A percentile compares a stretch with the other conserved stretches of the same genome.
Conservation (phyloP, 768 basidiomycete genomes). For the Tephrocybe sp. region DNA sequence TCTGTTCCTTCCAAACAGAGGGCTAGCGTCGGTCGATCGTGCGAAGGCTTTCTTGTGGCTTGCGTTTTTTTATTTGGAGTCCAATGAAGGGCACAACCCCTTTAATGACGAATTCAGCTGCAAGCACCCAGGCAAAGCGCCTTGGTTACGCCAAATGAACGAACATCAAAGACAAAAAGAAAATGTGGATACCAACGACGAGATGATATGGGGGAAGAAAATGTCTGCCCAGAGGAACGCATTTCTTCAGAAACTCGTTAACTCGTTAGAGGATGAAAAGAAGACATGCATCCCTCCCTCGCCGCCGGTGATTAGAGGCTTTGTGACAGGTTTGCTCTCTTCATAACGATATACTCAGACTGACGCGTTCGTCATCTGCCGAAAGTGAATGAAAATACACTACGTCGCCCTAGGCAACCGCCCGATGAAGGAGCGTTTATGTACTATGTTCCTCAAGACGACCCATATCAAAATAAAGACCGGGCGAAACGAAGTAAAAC, state of each 20-base stretch:
- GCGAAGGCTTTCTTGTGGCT: constrained; percentile 83
- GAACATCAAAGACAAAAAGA: constrained; percentile 55
- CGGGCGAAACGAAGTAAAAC: constrained; percentile 20
- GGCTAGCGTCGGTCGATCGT: constrained; percentile 68
- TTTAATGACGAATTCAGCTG: constrained; percentile 68
- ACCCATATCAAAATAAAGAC: constrained; percentile 22
- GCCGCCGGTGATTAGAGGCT: constrained; percentile 31
- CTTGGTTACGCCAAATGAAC: constrained; percentile 53
- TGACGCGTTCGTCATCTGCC: background rate
- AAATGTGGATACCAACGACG: constrained; percentile 77
- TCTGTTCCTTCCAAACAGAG: constrained; percentile 72
- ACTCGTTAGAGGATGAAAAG: constrained; percentile 50
- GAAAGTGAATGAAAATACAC: constrained; percentile 28
- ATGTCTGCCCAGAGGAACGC: constrained; percentile 73
- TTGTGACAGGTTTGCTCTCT: constrained; percentile 39
- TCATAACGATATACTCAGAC: background rate
- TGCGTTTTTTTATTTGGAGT: constrained; percentile 79
- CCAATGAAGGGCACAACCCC: constrained; percentile 60
- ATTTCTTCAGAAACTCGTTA: constrained; percentile 70
- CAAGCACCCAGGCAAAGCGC: constrained; percentile 58
- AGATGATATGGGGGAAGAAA: constrained; percentile 71
- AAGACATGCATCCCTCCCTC: constrained; percentile 33
- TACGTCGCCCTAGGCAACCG: constrained; percentile 31
- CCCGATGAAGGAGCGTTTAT: constrained; percentile 45
- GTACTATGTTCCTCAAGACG: constrained; percentile 45